Evolutionary conservation across 169 alveolate species (phyloP).

Genomic region (Ichthyophthirius multifiliis): DNA sequence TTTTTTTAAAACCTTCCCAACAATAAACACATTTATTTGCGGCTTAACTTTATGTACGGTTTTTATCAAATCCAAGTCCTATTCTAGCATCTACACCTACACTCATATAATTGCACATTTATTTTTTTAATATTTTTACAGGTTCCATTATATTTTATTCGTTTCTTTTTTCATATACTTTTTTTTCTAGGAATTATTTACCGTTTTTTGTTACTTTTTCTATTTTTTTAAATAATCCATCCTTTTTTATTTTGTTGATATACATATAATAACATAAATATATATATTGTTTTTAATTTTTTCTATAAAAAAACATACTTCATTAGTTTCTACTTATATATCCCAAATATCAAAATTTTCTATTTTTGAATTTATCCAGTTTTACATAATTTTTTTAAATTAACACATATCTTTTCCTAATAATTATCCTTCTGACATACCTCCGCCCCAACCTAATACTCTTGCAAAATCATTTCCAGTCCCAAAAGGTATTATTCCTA

Average conservation of each 20-base stretch:
- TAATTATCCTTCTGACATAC: not conserved
- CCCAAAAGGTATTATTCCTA: slow-evolving; percentile 38
- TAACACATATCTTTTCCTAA: not conserved
- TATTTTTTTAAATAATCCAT: not conserved
- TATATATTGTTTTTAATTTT: not conserved
- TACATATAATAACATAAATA: not conserved
- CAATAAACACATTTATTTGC: slow-evolving; percentile 48
- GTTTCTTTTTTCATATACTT: not conserved
- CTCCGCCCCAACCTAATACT: slow-evolving; percentile 26
- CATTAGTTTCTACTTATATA: slow-evolving; percentile 6
- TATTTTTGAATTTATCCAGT: not conserved
- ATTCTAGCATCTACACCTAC: slow-evolving; percentile 68
- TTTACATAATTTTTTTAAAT: not conserved
- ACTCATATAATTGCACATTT: slow-evolving; percentile 54
- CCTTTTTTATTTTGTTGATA: not conserved
- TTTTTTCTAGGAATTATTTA: not conserved
- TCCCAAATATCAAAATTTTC: slow-evolving; percentile 40
- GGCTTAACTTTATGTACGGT: slow-evolving; percentile 32
- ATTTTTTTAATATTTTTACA: not conserved
- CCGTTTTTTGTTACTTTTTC: not conserved
- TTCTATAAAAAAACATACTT: not conserved
- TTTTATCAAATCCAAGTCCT: slow-evolving; percentile 55
- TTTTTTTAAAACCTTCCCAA: slow-evolving; percentile 66
- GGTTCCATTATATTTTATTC: not conserved
- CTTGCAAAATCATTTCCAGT: slow-evolving; percentile 53